Evolutionary conservation across 78 protist genomes (phyloP), one percentile per base, ranked within the genome.

Genomic region (Dictyostelium brefeldianum): DNA sequence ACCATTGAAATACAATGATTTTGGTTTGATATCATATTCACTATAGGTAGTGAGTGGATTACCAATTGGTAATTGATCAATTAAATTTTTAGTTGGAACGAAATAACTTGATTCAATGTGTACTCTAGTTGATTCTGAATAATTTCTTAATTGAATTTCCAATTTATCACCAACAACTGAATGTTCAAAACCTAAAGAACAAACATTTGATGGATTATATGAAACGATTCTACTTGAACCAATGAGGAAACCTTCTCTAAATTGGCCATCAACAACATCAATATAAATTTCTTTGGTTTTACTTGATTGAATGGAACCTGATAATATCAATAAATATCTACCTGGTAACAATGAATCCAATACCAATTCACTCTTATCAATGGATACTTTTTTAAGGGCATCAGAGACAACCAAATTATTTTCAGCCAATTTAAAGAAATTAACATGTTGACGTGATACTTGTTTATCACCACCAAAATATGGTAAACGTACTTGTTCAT

Each of bases 191-290:
- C 51, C 31, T 11, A 90, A 22, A 9, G 59, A 53, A 43, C 74
- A 51, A 25, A 29, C 47, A 10, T 27, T 7, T 0, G 80, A 15
- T 36, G 53, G 70, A 11, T 46, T 29, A 20, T 75, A 82, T n/a
- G 64, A 18, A 1, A 90, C 6, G 0, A 69, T 54, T 67, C 87
- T 78, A 5, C 69, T 67, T 3, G 57, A 50, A 77, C 78, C 64
- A 46, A 90, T 65, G 48, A 90, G 67, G 48, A 46, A 79, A 11
- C 77, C 74, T 50, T 80, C 89, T 14, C 50, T 47, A 25, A 82
- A 8, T 56, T 90, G 59, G 64, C 95, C 95, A 82, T 90, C 83
- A 1, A 82, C 70, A 46, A 90, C 95, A 43, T 79, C 79, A 41
- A 90, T 90, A 4, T 9, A 17, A 46, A 90, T 90, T 25, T 57